Percentiles rank a stretch among this genome's conserved stretches.
phyloP scores from a whole-genome alignment of 257 asterid genomes.

The Solanum lycopersicoides region DNA sequence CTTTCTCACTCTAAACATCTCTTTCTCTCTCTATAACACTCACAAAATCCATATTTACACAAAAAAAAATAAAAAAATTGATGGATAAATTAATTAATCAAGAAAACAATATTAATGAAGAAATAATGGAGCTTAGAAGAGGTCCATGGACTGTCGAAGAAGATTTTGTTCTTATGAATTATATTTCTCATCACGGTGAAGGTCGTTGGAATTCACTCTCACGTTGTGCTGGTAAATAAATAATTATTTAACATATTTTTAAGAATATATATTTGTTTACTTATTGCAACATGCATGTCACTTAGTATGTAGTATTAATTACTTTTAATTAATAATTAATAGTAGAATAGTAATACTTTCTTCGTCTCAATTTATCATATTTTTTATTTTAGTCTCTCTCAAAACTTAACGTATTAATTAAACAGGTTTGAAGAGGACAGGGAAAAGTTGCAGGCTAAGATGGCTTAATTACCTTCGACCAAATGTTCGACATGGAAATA shows the following conservation, averaged over 20 bases:
- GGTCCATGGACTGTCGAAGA: neutral
- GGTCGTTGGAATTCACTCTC: neutral
- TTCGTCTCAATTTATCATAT: neutral
- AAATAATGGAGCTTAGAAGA: neutral
- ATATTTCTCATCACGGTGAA: neutral
- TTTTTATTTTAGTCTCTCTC: neutral
- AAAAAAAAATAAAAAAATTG: neutral
- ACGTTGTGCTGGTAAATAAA: neutral
- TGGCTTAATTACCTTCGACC: slow-evolving; percentile 80
- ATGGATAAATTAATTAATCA: neutral
- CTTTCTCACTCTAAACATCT: neutral
- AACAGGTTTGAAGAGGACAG: slow-evolving; percentile 66
- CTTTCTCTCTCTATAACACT: neutral
- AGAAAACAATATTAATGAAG: neutral
- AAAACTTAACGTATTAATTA: neutral
- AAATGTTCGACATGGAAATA: slow-evolving; percentile 82
- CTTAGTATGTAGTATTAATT: neutral
- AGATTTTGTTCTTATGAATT: neutral
- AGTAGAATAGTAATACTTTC: neutral
- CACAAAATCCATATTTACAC: neutral
- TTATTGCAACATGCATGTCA: neutral
- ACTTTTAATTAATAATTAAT: neutral
- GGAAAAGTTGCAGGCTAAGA: slow-evolving; percentile 76
- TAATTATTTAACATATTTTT: neutral
- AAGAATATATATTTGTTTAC: neutral